These are phyloP conservation scores for Botrytis galanthina DNA, from an alignment of 2,329 filamentous ascomycete genomes.

Conservation along the genomic window DNA sequence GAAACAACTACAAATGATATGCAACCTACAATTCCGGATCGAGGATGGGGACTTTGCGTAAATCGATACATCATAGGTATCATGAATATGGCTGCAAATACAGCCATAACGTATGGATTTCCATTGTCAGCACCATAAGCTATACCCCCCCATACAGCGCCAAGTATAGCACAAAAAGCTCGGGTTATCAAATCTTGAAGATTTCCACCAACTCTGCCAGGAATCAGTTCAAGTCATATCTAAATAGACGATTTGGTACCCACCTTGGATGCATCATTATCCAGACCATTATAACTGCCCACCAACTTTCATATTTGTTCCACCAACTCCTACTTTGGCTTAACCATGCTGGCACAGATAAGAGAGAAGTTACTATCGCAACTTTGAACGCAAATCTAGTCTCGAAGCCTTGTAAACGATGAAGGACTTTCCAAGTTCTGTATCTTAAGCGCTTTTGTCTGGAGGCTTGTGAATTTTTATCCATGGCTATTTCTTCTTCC, in stretches of 20 bases:
- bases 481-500: slow-evolving; percentile 42
- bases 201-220: slow-evolving; percentile 52
- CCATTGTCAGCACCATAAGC: slow-evolving; percentile 51
- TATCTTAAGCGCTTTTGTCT: slow-evolving; percentile 46
- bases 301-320: slow-evolving; percentile 56
- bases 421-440: slow-evolving; percentile 49
- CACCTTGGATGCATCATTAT: slow-evolving; percentile 47
- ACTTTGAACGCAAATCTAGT: slow-evolving; percentile 58
- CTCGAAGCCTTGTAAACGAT: slow-evolving; percentile 56
- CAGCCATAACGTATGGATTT: slow-evolving; percentile 54
- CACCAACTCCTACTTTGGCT: slow-evolving; percentile 49
- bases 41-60: slow-evolving; percentile 54
- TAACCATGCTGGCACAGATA: slow-evolving; percentile 56
- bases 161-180: slow-evolving; percentile 49
- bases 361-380: slow-evolving; percentile 48
- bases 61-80: slow-evolving; percentile 58
- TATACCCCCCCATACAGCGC: slow-evolving; percentile 54
- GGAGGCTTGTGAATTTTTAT: slow-evolving; percentile 39
- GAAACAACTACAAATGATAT: slow-evolving; percentile 56
- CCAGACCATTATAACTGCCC: slow-evolving; percentile 48
- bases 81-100: slow-evolving; percentile 56
- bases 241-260: slow-evolving; percentile 21
- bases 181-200: slow-evolving; percentile 56
- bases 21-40: slow-evolving; percentile 58
- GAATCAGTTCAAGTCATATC: neutral